Base-by-base conservation (phyloP, 495 filamentous ascomycete genomes). In the Podospora appendiculata region DNA sequence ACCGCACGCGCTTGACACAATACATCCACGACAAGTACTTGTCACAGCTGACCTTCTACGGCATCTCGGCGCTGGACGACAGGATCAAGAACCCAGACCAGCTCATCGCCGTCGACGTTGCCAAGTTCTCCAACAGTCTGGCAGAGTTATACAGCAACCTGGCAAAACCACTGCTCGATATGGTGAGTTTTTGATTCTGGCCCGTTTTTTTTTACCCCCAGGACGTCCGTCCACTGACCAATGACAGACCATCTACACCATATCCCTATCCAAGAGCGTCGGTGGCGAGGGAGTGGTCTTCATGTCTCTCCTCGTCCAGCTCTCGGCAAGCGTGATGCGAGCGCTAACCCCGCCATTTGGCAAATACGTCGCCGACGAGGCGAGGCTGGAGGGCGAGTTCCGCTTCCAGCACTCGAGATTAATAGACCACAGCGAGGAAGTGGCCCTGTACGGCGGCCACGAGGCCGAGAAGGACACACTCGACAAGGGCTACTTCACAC, bases 31-130 rank as follows among this genome's bases (percentile, higher is more conserved):
- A 90, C 52, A 86, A 88, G 61, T 98, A 98, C 65, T 80, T 98
- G 13, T 89, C 85, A 9, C 85, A 96, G 43, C 89, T 98, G 86
- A 97, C 93, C 0, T 98, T 96, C 70, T 98, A 98, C 70, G 88
- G 89, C 5, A 87, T 98, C 41, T 94, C 90, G 1, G 90, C 94
- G 3, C 73, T 98, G 38, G 93, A 98, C 57, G 93, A 98, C 66
- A 86, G 93, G 54, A 95, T 98, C 75, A 96, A 96, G 75, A 98
- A 98, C 62, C 89, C 93, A 8, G 93, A 98, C 68, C 93, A 98
- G 70, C 82, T 97, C 13, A 95, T 98, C 59, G 91, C 91, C 0
- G 90, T 96, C 8, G 93, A 98, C 63, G 90, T 97, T 4, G 84
- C 92, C 47, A 90, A 90, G 57, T 98, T 97, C 74, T 93, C 92